A percentile compares a stretch with the other conserved stretches of the same genome.
Conservation (phyloP, 2,329 filamentous ascomycete genomes). For the Scedosporium apiospermum region DNA sequence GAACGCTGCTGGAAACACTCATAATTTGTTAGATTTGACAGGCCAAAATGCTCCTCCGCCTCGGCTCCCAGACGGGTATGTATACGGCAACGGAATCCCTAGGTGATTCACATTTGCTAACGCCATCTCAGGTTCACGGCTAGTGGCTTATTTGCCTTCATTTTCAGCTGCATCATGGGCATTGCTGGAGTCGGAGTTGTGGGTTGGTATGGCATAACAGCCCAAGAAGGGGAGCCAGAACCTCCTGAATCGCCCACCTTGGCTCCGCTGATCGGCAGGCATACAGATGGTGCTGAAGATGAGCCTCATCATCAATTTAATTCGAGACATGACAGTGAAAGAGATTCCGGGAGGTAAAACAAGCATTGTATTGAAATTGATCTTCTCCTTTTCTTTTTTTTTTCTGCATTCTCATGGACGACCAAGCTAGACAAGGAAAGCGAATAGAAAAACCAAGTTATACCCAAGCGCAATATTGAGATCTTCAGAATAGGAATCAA, state of each 20-base stretch:
- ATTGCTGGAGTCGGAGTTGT: constrained; percentile 49
- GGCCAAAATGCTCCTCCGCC: constrained; percentile 38
- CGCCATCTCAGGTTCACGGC: constrained; percentile 46
- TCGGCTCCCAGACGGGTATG: constrained; percentile 54
- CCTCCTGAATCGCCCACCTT: neutral
- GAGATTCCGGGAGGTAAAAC: neutral
- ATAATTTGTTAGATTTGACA: constrained; percentile 38
- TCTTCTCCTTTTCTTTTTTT: too few relatives aligned
- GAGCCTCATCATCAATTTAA: neutral
- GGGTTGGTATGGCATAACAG: neutral
- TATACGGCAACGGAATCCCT: constrained; percentile 5
- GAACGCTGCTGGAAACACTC: constrained; percentile 52
- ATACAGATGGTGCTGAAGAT: neutral
- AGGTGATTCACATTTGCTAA: constrained; percentile 6
- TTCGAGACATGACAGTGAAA: neutral
- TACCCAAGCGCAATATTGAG: neutral
- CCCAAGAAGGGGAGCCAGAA: neutral
- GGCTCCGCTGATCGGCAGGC: neutral
- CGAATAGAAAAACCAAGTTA: neutral
- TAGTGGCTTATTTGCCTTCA: constrained; percentile 63
- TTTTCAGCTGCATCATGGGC: constrained; percentile 61
- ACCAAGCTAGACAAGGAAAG: neutral
- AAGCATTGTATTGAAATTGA: too few relatives aligned
- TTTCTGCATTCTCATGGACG: too few relatives aligned
- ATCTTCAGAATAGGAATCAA: neutral